phyloP scores from a whole-genome alignment of 2,329 filamentous ascomycete genomes.

The Calycina marina region DNA sequence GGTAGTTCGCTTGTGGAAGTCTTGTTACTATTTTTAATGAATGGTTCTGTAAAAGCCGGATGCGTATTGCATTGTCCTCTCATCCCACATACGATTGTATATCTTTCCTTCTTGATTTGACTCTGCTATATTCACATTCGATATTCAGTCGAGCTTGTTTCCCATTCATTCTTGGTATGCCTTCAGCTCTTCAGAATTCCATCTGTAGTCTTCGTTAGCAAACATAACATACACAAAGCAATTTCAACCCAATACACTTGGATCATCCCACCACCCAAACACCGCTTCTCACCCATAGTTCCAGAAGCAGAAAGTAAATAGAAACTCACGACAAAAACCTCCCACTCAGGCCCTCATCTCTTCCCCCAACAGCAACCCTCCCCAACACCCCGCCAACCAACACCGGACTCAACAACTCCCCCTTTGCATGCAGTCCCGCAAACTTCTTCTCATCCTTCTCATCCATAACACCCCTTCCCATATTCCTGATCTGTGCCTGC shows the following conservation, averaged over 20 bases:
- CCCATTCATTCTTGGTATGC: slow-evolving; percentile 32
- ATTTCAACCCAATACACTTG: too few species aligned
- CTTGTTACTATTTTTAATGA: too few species aligned
- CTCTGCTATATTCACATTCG: too few species aligned
- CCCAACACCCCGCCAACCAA: slow-evolving; percentile 80
- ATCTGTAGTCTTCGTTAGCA: slow-evolving; percentile 26
- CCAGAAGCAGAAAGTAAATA: too few species aligned
- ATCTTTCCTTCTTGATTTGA: too few species aligned
- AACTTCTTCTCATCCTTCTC: slow-evolving; percentile 48
- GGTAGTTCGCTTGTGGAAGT: too few species aligned
- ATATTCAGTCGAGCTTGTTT: too few species aligned
- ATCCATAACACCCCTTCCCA: slow-evolving; percentile 46
- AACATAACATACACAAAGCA: background rate
- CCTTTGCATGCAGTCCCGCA: slow-evolving; percentile 50
- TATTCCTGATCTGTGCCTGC: slow-evolving; percentile 68
- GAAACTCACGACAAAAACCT: slow-evolving; percentile 52
- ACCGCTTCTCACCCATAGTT: too few species aligned
- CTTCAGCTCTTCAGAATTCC: slow-evolving; percentile 37
- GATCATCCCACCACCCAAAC: too few species aligned
- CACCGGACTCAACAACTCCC: slow-evolving; percentile 64
- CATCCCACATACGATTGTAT: too few species aligned
- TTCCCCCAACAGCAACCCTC: slow-evolving; percentile 52
- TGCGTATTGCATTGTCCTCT: too few species aligned
- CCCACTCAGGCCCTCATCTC: slow-evolving; percentile 56
- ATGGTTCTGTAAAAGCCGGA: too few species aligned